Evolutionary conservation across 1,284 basidiomycete species (phyloP).

Genomic region (Tausonia pullulans): DNA sequence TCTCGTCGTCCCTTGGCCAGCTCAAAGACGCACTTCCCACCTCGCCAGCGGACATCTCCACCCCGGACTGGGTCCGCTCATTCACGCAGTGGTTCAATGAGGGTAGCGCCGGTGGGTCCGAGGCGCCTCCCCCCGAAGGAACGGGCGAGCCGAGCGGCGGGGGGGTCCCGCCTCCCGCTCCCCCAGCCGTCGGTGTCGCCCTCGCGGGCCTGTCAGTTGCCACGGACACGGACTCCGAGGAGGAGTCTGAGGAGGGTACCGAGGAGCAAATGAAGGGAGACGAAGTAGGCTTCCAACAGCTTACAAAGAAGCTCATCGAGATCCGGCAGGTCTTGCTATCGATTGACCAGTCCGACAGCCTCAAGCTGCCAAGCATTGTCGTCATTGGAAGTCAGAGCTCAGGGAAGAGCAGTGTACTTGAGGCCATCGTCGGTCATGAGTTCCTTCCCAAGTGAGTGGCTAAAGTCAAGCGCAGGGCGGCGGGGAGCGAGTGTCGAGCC

Average conservation of each 20-base stretch:
- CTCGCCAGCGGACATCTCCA: conserved; percentile 3
- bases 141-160: conserved; percentile 17
- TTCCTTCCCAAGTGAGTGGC: conserved; percentile 83
- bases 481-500: background rate
- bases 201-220: conserved; percentile 62
- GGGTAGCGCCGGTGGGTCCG: background rate
- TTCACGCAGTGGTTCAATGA: conserved; percentile 16
- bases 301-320: conserved; percentile 92
- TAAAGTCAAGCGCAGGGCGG: no score
- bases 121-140: background rate
- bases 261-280: no score
- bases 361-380: conserved; percentile 93
- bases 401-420: conserved; percentile 93
- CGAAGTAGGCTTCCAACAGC: conserved; percentile 40
- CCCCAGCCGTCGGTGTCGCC: conserved; percentile 41
- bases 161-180: conserved; percentile 30
- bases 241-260: conserved; percentile 28
- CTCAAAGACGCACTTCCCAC: no score
- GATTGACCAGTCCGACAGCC: conserved; percentile 86
- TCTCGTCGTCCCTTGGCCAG: no score
- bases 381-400: conserved; percentile 97
- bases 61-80: conserved; percentile 15
- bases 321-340: conserved; percentile 85
- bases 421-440: conserved; percentile 95
- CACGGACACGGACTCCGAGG: conserved; percentile 51